phyloP scores from a whole-genome alignment of 1,284 basidiomycete genomes.

The Tilletia walkeri region DNA sequence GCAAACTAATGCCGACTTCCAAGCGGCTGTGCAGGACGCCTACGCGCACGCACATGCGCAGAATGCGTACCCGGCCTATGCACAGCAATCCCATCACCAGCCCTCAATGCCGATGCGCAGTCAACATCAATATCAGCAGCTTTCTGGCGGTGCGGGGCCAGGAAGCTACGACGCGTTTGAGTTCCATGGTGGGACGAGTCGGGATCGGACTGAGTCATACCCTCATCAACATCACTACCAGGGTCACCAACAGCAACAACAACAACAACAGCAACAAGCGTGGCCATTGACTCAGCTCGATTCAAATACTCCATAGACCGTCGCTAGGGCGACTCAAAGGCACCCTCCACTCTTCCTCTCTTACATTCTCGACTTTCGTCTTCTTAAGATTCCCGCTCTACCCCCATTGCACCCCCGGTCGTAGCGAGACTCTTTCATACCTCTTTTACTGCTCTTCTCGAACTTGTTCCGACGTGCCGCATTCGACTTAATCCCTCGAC shows the following conservation, averaged over 20 bases:
- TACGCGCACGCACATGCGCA: neutral
- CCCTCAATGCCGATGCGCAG: neutral
- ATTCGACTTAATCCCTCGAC: too few relatives aligned
- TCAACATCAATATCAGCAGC: neutral
- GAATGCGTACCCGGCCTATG: neutral
- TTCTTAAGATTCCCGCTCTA: too few relatives aligned
- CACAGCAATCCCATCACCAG: neutral
- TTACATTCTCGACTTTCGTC: too few relatives aligned
- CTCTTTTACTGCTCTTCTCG: too few relatives aligned
- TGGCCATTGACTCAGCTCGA: neutral
- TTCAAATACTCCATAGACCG: too few relatives aligned
- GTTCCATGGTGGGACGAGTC: neutral
- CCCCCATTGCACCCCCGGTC: too few relatives aligned
- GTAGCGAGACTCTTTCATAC: too few relatives aligned
- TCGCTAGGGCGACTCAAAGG: too few relatives aligned
- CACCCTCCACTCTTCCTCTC: too few relatives aligned
- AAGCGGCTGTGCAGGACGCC: neutral
- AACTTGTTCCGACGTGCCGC: too few relatives aligned
- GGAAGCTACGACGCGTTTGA: neutral
- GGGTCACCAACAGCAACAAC: neutral
- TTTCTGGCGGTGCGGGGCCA: neutral
- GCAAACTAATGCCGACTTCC: neutral
- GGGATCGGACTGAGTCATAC: too few relatives aligned
- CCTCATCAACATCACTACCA: neutral
- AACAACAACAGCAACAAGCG: neutral